phyloP scores from a whole-genome alignment of 2,329 filamentous ascomycete species.

The Cyphellophora europaea region DNA sequence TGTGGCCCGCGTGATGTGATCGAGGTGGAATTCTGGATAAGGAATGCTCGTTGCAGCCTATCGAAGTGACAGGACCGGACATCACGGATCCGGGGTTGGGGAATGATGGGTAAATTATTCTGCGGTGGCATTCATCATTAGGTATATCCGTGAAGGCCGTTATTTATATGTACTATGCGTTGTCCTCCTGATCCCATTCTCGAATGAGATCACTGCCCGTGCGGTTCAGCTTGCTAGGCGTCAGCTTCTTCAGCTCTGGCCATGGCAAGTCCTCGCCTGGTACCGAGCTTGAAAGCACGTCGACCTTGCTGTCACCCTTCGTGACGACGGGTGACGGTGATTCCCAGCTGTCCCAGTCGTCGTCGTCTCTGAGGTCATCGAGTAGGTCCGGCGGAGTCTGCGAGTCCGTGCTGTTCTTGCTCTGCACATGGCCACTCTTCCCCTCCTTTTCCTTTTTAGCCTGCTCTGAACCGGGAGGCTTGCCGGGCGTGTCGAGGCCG shows the following conservation, averaged over 20 bases:
- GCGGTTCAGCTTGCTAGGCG: conserved; percentile 67
- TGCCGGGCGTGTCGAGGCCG: conserved; percentile 35
- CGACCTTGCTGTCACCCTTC: not conserved
- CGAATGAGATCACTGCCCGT: conserved; percentile 81
- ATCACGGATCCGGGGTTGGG: no score
- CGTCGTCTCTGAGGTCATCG: conserved; percentile 28
- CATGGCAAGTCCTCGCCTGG: conserved; percentile 38
- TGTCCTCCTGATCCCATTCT: no score
- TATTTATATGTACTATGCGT: no score
- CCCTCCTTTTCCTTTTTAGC: conserved; percentile 19
- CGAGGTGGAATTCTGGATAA: no score
- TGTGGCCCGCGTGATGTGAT: no score
- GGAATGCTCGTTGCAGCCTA: no score
- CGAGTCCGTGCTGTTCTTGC: conserved; percentile 14
- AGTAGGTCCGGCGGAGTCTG: conserved; percentile 12
- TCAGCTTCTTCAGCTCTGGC: conserved; percentile 61
- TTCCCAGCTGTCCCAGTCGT: conserved; percentile 49
- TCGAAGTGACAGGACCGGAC: no score
- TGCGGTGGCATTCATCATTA: no score
- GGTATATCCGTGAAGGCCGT: no score
- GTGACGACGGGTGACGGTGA: conserved; percentile 25
- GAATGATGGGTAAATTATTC: no score
- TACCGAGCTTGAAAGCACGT: not conserved
- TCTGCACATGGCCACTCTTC: conserved; percentile 7
- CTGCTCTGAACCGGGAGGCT: conserved; percentile 3